These are phyloP conservation scores for Lagenidium giganteum DNA, from an alignment of 352 stramenopile species.

Conservation along the genomic window DNA sequence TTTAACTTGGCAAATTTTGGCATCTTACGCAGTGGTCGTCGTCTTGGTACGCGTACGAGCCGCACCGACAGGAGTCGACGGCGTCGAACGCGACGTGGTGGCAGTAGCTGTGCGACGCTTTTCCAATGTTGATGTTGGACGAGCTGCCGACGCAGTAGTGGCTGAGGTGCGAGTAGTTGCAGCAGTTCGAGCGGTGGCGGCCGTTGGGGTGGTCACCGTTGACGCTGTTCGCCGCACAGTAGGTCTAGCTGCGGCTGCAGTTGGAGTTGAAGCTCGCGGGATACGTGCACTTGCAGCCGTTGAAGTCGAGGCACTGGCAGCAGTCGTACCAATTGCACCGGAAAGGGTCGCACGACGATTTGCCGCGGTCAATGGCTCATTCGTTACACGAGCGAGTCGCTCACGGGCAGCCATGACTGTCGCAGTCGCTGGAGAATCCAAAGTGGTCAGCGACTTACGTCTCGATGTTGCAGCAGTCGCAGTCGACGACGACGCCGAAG, in stretches of 20 bases:
- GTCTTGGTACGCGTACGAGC: constrained; percentile 3
- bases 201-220: constrained; percentile 1
- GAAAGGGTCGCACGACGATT: constrained; percentile 19
- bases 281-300: too few species aligned
- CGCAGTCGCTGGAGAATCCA: constrained; percentile 11
- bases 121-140: constrained; percentile 5
- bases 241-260: too few species aligned
- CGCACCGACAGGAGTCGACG: constrained; percentile 10
- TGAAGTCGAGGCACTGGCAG: constrained; percentile 6
- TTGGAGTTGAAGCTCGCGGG: too few species aligned
- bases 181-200: constrained; percentile 4
- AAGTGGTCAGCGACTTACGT: constrained; percentile 19
- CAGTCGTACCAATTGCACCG: constrained; percentile 12
- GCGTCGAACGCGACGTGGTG: constrained; percentile 11
- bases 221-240: background rate
- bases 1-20: too few species aligned
- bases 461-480: background rate
- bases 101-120: constrained; percentile 11
- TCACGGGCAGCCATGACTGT: constrained; percentile 14
- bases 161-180: constrained; percentile 9
- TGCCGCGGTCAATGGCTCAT: constrained; percentile 5
- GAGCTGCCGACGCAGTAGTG: constrained; percentile 1
- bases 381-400: constrained; percentile 10
- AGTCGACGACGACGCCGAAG: background rate
- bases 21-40: background rate